phyloP scores from a whole-genome alignment of 805 yeast species.

The Limtongia smithiae region DNA sequence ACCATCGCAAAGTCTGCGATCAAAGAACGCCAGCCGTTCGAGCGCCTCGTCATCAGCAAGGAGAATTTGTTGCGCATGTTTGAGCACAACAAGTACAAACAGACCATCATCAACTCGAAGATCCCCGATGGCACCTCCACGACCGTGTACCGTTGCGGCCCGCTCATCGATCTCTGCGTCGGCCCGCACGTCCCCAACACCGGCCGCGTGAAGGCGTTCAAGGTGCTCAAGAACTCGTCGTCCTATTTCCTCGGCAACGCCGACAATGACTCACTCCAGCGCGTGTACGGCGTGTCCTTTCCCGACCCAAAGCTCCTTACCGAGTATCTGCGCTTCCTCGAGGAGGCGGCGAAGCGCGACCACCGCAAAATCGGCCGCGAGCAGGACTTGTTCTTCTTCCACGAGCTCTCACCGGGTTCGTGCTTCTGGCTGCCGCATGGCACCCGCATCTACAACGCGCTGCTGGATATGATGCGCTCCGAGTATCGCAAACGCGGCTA shows the following conservation, averaged over 20 bases:
- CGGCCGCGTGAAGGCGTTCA: constrained; percentile 91
- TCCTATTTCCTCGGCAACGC: constrained; percentile 95
- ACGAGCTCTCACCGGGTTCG: constrained; percentile 96
- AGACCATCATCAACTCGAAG: constrained; percentile 76
- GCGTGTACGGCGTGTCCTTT: constrained; percentile 96
- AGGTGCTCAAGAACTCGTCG: constrained; percentile 90
- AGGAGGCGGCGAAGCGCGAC: constrained; percentile 88
- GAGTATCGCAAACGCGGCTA: constrained; percentile 93
- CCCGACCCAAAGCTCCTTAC: constrained; percentile 97
- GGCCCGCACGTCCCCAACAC: constrained; percentile 99
- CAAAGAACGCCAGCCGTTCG: constrained; percentile 93
- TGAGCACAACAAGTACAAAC: constrained; percentile 92
- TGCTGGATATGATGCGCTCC: constrained; percentile 70
- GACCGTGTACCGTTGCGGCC: constrained; percentile 97
- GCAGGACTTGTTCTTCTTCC: constrained; percentile 91
- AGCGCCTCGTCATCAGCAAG: constrained; percentile 86
- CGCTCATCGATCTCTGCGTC: constrained; percentile 90
- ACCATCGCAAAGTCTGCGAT: constrained; percentile 82
- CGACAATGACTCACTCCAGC: constrained; percentile 88
- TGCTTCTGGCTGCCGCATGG: constrained; percentile 99
- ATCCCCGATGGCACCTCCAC: constrained; percentile 94
- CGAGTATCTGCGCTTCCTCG: constrained; percentile 88
- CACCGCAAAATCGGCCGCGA: constrained; percentile 96
- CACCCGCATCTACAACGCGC: constrained; percentile 88
- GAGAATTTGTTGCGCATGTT: constrained; percentile 91